These are phyloP conservation scores for Neonectria neomacrospora DNA, from an alignment of 2,329 filamentous ascomycete species.

Conservation along the genomic window DNA sequence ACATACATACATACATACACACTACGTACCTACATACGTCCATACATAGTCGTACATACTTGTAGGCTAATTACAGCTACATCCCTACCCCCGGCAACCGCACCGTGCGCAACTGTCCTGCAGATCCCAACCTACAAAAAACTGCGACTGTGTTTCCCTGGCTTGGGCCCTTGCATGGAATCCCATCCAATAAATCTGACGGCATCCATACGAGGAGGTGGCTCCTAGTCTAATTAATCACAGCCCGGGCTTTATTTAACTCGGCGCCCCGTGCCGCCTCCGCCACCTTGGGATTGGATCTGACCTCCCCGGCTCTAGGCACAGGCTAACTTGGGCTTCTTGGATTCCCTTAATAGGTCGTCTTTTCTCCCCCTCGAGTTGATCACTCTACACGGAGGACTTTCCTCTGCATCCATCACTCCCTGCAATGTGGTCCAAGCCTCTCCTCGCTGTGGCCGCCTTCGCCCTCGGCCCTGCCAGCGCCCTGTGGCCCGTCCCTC, in stretches of 20 bases:
- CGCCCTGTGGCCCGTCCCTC: constrained; percentile 70
- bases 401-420: neutral
- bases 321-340: constrained; percentile 1
- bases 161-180: constrained; percentile 25
- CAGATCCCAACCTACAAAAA: constrained; percentile 20
- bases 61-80: too few relatives aligned
- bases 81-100: neutral
- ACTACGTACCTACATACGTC: too few relatives aligned
- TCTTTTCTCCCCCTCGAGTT: neutral
- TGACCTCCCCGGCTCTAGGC: constrained; percentile 10
- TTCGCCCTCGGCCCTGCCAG: constrained; percentile 54
- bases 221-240: constrained; percentile 17
- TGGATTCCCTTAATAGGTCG: constrained; percentile 4
- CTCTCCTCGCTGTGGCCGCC: constrained; percentile 53
- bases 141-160: constrained; percentile 9
- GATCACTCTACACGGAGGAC: too few relatives aligned
- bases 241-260: constrained; percentile 40
- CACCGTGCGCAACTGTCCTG: constrained; percentile 10
- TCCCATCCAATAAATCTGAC: constrained; percentile 23
- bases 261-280: constrained; percentile 19
- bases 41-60: too few relatives aligned
- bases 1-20: too few relatives aligned
- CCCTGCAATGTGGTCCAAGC: constrained; percentile 45
- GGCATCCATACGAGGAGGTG: constrained; percentile 1
- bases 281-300: constrained; percentile 23